These are phyloP conservation scores for Daldinia concentrica DNA, from an alignment of 495 filamentous ascomycete species.

Conservation along the genomic window DNA sequence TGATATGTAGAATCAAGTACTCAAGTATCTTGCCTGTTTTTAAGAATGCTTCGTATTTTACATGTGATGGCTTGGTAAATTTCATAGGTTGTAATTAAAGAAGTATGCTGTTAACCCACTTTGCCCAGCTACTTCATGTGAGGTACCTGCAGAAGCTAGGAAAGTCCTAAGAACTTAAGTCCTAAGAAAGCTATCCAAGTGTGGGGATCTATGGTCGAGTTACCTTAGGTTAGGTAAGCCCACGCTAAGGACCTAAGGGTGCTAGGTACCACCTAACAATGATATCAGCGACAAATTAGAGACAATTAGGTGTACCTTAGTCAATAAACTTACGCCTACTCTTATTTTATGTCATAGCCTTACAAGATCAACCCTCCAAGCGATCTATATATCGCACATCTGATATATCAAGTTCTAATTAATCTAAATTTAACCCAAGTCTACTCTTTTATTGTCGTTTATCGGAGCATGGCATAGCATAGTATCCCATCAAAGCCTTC, in stretches of 20 bases:
- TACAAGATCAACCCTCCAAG: too few species aligned
- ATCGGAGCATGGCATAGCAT: slow-evolving; percentile 23
- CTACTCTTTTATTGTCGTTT: not conserved
- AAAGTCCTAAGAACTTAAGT: not conserved
- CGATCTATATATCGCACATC: not conserved
- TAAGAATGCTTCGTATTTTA: slow-evolving; percentile 6
- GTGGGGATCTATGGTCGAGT: not conserved
- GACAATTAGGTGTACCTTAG: too few species aligned
- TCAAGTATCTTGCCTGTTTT: not conserved
- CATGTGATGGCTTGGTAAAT: not conserved
- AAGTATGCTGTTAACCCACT: not conserved
- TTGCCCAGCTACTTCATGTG: not conserved
- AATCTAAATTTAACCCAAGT: not conserved
- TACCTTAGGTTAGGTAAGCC: slow-evolving; percentile 6
- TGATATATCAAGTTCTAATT: not conserved
- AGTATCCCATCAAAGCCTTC: not conserved
- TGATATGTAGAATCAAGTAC: not conserved
- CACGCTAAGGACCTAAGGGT: not conserved
- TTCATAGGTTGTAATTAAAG: slow-evolving; percentile 1
- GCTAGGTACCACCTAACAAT: slow-evolving; percentile 1
- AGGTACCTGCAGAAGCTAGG: slow-evolving; percentile 16
- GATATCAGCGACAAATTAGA: slow-evolving; percentile 5
- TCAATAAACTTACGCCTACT: not conserved
- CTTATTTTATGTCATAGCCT: not conserved
- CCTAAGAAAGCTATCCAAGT: not conserved